Conservation (phyloP, 768 basidiomycete genomes). For the Fistulinella prunicolor region DNA sequence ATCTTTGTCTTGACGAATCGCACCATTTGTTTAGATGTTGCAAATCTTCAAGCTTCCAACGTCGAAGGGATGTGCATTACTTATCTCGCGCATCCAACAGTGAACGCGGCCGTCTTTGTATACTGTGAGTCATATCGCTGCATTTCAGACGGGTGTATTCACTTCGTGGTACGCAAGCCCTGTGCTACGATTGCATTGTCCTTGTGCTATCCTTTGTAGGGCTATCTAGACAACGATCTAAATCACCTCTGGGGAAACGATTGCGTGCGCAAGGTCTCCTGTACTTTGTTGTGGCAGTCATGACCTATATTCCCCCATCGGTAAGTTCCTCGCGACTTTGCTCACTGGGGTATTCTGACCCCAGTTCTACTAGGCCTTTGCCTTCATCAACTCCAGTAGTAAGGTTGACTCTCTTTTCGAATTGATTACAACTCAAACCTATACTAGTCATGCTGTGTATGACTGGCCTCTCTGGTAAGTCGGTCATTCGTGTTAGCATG, state of each 20-base stretch:
- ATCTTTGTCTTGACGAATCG: background rate
- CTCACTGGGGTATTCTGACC: no score
- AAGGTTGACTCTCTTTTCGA: background rate
- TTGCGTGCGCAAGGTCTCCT: constrained; percentile 19
- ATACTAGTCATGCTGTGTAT: constrained; percentile 6
- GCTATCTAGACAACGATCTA: constrained; percentile 13
- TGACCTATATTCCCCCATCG: constrained; percentile 18
- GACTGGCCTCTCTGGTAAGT: constrained; percentile 10
- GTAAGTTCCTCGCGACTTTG: background rate
- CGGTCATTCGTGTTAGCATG: background rate
- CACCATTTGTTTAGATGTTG: constrained; percentile 13
- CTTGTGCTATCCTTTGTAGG: constrained; percentile 16
- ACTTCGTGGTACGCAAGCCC: constrained; percentile 11
- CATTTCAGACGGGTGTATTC: background rate
- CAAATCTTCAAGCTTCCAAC: background rate
- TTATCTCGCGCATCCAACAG: background rate
- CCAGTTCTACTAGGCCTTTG: constrained; percentile 22
- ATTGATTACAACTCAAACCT: background rate
- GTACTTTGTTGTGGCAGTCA: constrained; percentile 18
- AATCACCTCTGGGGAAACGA: constrained; percentile 15
- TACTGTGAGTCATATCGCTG: constrained; percentile 17
- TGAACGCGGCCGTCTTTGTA: constrained; percentile 10
- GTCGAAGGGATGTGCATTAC: background rate
- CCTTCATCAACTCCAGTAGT: constrained; percentile 2
- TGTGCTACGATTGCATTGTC: constrained; percentile 20